Evolutionary conservation across 176 grass and related monocot genomes (phyloP).

Genomic region (Phyllostachys edulis): DNA sequence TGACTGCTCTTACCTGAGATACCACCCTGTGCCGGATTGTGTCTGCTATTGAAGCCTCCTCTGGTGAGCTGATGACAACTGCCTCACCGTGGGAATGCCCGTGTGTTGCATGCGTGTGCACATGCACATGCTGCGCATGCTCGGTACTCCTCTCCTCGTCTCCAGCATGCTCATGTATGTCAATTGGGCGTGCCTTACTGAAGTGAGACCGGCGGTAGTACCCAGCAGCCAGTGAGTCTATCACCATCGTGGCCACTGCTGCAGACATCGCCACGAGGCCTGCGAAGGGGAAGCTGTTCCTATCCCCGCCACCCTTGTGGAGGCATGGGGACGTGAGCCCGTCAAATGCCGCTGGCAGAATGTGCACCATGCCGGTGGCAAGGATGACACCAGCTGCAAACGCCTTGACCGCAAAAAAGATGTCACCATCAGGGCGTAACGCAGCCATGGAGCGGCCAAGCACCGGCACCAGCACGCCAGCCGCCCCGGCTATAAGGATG

Average conservation of each 20-base stretch:
- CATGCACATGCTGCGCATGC: conserved; percentile 42
- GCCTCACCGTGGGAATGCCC: conserved; percentile 53
- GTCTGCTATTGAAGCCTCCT: conserved; percentile 56
- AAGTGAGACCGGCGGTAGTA: conserved; percentile 79
- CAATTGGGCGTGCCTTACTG: conserved; percentile 80
- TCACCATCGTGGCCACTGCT: conserved; percentile 77
- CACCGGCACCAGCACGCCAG: conserved; percentile 76
- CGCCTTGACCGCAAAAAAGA: conserved; percentile 86
- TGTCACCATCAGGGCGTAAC: conserved; percentile 57
- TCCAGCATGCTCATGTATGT: conserved; percentile 26
- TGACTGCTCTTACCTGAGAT: conserved; percentile 73
- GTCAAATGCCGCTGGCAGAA: conserved; percentile 74
- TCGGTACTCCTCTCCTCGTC: conserved; percentile 22
- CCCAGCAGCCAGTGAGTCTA: conserved; percentile 87
- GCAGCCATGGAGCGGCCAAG: conserved; percentile 57
- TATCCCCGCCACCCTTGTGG: conserved; percentile 30
- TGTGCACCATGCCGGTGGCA: conserved; percentile 89
- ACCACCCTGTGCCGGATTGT: conserved; percentile 77
- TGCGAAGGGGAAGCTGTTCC: conserved; percentile 59
- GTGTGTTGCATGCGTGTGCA: conserved; percentile 47
- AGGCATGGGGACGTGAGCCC: conserved; percentile 78
- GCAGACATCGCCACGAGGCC: conserved; percentile 81
- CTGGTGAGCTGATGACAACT: conserved; percentile 22
- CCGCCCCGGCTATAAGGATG: conserved; percentile 72
- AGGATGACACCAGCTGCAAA: conserved; percentile 91